Evolutionary conservation across 1,284 basidiomycete species (phyloP).

Genomic region (Singerocomus inundabilis): DNA sequence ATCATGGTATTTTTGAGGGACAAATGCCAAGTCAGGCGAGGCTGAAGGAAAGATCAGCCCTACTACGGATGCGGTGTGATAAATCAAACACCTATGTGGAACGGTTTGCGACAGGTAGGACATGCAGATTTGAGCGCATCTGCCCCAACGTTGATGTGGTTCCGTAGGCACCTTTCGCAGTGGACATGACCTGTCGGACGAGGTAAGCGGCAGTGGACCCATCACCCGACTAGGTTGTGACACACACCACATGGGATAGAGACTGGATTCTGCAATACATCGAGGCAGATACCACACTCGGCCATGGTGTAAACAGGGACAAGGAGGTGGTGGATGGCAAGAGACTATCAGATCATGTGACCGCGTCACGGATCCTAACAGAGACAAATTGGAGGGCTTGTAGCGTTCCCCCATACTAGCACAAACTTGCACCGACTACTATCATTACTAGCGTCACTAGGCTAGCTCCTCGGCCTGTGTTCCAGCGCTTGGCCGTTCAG

Average conservation of each 20-base stretch:
- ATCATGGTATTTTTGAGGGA: conserved; percentile 59
- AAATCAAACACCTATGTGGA: conserved; percentile 47
- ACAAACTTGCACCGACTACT: conserved; percentile 2
- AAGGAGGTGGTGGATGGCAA: not conserved
- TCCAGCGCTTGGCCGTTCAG: conserved; percentile 1
- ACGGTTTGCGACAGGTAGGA: conserved; percentile 57
- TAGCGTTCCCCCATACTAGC: not conserved
- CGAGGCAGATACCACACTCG: conserved; percentile 63
- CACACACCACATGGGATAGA: conserved; percentile 58
- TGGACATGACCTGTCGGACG: conserved; percentile 53
- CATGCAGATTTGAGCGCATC: conserved; percentile 46
- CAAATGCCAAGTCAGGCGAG: conserved; percentile 45
- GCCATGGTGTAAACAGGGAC: conserved; percentile 32
- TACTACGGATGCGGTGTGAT: too few species aligned
- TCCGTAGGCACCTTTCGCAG: conserved; percentile 54
- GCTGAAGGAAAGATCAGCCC: conserved; percentile 25
- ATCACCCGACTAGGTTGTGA: not conserved
- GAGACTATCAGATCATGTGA: conserved; percentile 23
- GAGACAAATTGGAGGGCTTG: conserved; percentile 22
- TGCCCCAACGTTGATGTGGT: conserved; percentile 44
- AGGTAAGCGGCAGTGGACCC: conserved; percentile 2
- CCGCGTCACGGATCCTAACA: conserved; percentile 28
- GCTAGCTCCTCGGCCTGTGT: conserved; percentile 9
- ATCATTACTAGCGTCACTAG: conserved; percentile 11
- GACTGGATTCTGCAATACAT: conserved; percentile 49